Evolutionary conservation across 495 filamentous ascomycete species (phyloP).

Genomic region (Neurospora sp.): DNA sequence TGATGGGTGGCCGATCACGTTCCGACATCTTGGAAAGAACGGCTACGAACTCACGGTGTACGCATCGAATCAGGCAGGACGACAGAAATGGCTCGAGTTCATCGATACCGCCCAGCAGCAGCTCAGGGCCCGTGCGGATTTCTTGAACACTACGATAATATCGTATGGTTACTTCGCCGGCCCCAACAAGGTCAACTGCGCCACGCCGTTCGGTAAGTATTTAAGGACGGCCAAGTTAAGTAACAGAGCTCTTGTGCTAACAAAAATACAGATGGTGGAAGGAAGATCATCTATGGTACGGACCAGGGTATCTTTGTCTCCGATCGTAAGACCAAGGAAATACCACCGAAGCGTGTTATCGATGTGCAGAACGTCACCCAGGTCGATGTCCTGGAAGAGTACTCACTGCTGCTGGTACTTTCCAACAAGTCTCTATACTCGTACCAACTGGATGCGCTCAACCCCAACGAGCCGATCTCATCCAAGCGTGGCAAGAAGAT

Average conservation of each 20-base stretch:
- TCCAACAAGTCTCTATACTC: conserved; percentile 85
- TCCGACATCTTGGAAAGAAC: conserved; percentile 92
- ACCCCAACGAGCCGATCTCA: conserved; percentile 67
- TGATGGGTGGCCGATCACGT: conserved; percentile 93
- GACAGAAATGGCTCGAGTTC: conserved; percentile 91
- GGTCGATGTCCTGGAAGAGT: conserved; percentile 92
- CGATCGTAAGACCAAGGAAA: conserved; percentile 68
- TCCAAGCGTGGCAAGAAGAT: conserved; percentile 93
- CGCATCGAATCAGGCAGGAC: conserved; percentile 64
- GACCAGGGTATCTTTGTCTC: conserved; percentile 87
- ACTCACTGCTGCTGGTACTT: conserved; percentile 82
- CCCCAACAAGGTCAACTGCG: conserved; percentile 79
- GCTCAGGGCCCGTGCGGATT: conserved; percentile 76
- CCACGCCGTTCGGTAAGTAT: conserved; percentile 72
- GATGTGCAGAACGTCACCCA: conserved; percentile 85
- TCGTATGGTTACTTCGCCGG: conserved; percentile 76
- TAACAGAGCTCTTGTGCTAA: conserved; percentile 21
- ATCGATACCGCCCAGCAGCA: conserved; percentile 85
- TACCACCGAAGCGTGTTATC: conserved; percentile 71
- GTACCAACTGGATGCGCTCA: conserved; percentile 72
- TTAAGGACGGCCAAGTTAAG: neutral
- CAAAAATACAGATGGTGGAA: conserved; percentile 60
- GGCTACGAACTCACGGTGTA: conserved; percentile 92
- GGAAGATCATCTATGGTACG: conserved; percentile 88
- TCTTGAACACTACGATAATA: conserved; percentile 83